Evolutionary conservation across 2,329 filamentous ascomycete species (phyloP).

Genomic region (Aspergillus ochraceoroseus): DNA sequence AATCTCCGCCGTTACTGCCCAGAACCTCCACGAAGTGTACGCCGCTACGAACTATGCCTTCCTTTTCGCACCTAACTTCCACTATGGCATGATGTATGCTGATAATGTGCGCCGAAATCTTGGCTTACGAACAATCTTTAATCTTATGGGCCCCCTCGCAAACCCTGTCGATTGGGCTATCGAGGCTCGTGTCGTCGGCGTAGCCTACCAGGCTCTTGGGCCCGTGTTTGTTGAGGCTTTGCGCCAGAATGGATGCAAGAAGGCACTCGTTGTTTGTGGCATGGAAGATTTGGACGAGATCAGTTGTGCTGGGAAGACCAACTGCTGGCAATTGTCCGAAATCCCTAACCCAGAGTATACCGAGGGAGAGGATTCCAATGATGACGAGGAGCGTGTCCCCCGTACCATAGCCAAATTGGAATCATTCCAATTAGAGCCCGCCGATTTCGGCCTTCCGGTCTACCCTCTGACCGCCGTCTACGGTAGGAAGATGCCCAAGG

Average conservation of each 20-base stretch:
- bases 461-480: constrained; percentile 75
- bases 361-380: constrained; percentile 43
- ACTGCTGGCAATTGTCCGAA: constrained; percentile 75
- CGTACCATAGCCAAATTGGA: constrained; percentile 57
- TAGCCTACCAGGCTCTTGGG: constrained; percentile 80
- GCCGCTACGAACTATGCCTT: constrained; percentile 83
- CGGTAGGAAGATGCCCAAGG: constrained; percentile 74
- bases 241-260: constrained; percentile 66
- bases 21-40: constrained; percentile 69
- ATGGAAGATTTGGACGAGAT: constrained; percentile 94
- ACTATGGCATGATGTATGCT: constrained; percentile 88
- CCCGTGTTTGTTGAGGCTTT: constrained; percentile 85
- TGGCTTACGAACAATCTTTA: constrained; percentile 95
- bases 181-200: constrained; percentile 88
- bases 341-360: constrained; percentile 45
- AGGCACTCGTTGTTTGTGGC: constrained; percentile 87
- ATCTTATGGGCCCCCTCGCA: constrained; percentile 84
- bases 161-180: constrained; percentile 82
- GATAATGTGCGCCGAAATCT: constrained; percentile 80
- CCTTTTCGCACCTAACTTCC: constrained; percentile 92
- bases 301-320: constrained; percentile 79
- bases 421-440: constrained; percentile 70
- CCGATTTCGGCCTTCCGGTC: constrained; percentile 76
- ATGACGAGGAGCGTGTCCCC: constrained; percentile 39
- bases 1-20: constrained; percentile 67